phyloP scores from a whole-genome alignment of 2,329 filamentous ascomycete genomes.

The Arthroderma uncinatum region DNA sequence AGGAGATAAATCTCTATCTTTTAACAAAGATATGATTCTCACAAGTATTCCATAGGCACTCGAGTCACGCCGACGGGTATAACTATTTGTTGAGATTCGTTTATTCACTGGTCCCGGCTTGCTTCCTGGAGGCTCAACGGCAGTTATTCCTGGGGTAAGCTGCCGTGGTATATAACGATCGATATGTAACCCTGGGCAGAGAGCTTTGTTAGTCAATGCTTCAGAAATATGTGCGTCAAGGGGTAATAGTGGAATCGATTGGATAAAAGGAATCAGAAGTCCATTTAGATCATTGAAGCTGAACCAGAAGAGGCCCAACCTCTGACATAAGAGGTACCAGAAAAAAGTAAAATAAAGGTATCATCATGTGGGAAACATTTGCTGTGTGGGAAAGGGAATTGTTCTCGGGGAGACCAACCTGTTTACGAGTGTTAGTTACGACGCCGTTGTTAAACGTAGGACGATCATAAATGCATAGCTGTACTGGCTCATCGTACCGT shows the following conservation, averaged over 20 bases:
- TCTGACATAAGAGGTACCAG: constrained; percentile 94
- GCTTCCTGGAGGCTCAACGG: neutral
- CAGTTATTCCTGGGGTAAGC: neutral
- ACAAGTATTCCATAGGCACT: too few species aligned
- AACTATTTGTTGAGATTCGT: neutral
- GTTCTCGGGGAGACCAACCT: neutral
- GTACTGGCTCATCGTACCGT: neutral
- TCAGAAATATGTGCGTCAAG: neutral
- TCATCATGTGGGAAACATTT: constrained; percentile 51
- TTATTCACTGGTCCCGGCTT: too few species aligned
- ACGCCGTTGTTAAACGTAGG: neutral
- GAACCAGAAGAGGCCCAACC: constrained; percentile 25
- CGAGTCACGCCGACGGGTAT: neutral
- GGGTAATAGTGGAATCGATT: neutral
- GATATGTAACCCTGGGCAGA: neutral
- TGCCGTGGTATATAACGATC: neutral
- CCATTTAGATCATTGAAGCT: constrained; percentile 62
- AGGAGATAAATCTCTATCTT: neutral
- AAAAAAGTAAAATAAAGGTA: constrained; percentile 53
- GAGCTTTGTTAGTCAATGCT: neutral
- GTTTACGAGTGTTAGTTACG: neutral
- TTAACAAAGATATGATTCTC: neutral
- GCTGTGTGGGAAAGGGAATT: neutral
- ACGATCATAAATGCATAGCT: neutral
- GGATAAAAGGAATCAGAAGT: constrained; percentile 52